phyloP scores from a whole-genome alignment of 2,329 filamentous ascomycete species.

The Ramularia endophylla region DNA sequence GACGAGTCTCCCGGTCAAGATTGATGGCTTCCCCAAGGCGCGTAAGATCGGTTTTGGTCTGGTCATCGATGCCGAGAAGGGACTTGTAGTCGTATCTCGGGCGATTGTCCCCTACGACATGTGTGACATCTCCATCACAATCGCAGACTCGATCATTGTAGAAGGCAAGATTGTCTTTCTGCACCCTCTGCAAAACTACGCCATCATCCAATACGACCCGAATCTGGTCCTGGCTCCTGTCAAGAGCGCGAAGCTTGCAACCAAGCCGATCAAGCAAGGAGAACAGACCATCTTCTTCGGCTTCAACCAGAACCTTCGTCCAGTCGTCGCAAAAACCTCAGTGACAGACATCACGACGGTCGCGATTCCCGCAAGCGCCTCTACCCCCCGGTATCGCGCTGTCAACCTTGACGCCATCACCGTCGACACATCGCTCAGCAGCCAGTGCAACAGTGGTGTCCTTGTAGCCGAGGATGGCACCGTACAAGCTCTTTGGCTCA shows the following conservation, averaged over 20 bases:
- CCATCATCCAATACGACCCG: slow-evolving; percentile 91
- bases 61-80: slow-evolving; percentile 96
- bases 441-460: slow-evolving; percentile 90
- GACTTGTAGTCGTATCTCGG: slow-evolving; percentile 86
- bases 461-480: slow-evolving; percentile 83
- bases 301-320: slow-evolving; percentile 92
- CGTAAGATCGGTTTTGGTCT: slow-evolving; percentile 92
- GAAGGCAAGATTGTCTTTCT: slow-evolving; percentile 93
- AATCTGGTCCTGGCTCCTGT: slow-evolving; percentile 90
- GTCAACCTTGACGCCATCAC: slow-evolving; percentile 97
- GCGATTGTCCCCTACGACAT: slow-evolving; percentile 95
- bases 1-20: slow-evolving; percentile 88
- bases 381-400: slow-evolving; percentile 86
- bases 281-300: slow-evolving; percentile 94
- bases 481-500: slow-evolving; percentile 93
- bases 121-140: slow-evolving; percentile 92
- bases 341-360: slow-evolving; percentile 98
- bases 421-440: slow-evolving; percentile 85
- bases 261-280: slow-evolving; percentile 79
- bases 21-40: slow-evolving; percentile 96
- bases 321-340: slow-evolving; percentile 88
- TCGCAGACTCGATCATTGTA: slow-evolving; percentile 93
- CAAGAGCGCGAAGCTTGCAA: slow-evolving; percentile 77
- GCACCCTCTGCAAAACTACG: slow-evolving; percentile 95
- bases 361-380: slow-evolving; percentile 87